Conservation (phyloP, 495 filamentous ascomycete species). For the Aspergillus ostianus region DNA sequence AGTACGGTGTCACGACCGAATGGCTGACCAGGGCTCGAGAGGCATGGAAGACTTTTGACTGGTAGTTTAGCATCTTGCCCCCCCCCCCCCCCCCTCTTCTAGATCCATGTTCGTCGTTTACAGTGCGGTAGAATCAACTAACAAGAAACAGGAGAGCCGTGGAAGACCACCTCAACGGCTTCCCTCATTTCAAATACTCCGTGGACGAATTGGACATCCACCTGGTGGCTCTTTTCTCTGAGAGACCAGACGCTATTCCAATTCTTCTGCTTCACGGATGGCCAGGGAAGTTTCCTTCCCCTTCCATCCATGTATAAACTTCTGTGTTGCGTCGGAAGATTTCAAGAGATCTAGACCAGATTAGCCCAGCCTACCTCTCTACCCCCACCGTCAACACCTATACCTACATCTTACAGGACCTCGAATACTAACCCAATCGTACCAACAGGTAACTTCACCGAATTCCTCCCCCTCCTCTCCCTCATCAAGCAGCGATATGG, state of each 20-base stretch:
- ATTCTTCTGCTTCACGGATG: slow-evolving; percentile 60
- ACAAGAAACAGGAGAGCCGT: slow-evolving; percentile 38
- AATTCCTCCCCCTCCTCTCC: slow-evolving; percentile 39
- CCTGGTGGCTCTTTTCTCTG: slow-evolving; percentile 62
- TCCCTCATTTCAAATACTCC: slow-evolving; percentile 58
- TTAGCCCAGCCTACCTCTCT: neutral
- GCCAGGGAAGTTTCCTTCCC: slow-evolving; percentile 42
- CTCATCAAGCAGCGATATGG: slow-evolving; percentile 51
- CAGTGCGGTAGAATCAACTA: neutral
- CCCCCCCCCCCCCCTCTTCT: neutral
- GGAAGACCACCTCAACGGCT: slow-evolving; percentile 58
- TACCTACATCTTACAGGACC: neutral
- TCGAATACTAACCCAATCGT: neutral
- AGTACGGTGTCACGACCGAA: slow-evolving; percentile 52
- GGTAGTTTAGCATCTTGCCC: slow-evolving; percentile 24
- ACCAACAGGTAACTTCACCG: slow-evolving; percentile 20
- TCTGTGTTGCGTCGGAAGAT: neutral
- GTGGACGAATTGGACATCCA: slow-evolving; percentile 55
- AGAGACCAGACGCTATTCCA: slow-evolving; percentile 57
- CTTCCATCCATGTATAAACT: neutral
- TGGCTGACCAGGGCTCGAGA: slow-evolving; percentile 56
- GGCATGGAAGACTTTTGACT: slow-evolving; percentile 50
- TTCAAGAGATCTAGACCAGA: neutral
- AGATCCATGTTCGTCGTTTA: too few relatives aligned
- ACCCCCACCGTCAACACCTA: too few relatives aligned